Conservation (phyloP, 2,329 filamentous ascomycete genomes). For the Aspergillus aculeatinus region DNA sequence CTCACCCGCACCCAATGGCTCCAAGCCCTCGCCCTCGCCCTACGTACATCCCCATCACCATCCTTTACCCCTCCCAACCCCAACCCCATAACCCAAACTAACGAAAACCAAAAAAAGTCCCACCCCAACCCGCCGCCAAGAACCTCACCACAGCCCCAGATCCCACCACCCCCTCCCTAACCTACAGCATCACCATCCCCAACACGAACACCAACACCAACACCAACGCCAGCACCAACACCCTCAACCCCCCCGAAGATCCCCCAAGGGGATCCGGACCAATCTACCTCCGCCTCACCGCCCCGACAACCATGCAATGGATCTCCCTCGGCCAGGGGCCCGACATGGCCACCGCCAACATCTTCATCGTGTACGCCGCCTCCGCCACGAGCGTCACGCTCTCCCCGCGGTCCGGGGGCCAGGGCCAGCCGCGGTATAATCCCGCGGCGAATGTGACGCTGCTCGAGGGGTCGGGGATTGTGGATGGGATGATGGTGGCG, state of each 20-base stretch:
- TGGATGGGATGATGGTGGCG: background rate
- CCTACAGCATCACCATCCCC: conserved; percentile 5
- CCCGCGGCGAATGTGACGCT: background rate
- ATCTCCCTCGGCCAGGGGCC: background rate
- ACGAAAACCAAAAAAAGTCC: background rate
- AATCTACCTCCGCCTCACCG: background rate
- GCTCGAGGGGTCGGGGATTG: background rate
- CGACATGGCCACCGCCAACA: background rate
- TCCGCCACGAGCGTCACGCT: background rate
- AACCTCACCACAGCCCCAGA: background rate
- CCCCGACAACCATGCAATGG: background rate
- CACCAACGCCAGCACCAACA: conserved; percentile 1
- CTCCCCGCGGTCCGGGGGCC: conserved; percentile 1
- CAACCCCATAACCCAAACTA: background rate
- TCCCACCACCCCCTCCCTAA: background rate
- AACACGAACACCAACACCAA: background rate
- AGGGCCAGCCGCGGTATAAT: background rate
- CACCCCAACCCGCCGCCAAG: background rate
- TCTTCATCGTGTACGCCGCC: background rate
- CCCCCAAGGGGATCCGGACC: background rate
- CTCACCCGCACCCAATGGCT: no score
- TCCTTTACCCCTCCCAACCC: background rate
- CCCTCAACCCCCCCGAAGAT: background rate
- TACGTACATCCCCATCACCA: no score
- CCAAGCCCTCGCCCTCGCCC: no score